Evolutionary conservation across 257 asterid species (phyloP), one percentile per base, ranked within the genome.

Genomic region (Nicotiana obtusifolia): DNA sequence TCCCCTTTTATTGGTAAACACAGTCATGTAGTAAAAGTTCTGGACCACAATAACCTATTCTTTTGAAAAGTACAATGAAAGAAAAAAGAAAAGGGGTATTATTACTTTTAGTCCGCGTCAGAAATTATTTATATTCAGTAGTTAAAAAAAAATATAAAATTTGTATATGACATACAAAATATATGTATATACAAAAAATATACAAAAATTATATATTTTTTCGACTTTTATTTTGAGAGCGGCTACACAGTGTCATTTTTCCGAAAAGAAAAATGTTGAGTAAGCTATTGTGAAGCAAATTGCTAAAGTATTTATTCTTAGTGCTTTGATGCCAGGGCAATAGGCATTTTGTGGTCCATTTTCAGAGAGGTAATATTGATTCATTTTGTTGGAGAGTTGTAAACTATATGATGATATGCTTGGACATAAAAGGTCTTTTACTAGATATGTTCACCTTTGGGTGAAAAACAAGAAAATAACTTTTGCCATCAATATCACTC

Each of bases 361-460:
- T 41, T 52, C 83, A 64, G 78, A 64, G 22, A 67, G 78, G 83
- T 69, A 81, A 67, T 28, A 44, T 78, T 78, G 67, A 49, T 78
- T 78, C 54, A 78, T 57, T 41, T 78, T 35, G 81, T 31, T 35
- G 73, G 33, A 64, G 73, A 64, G 82, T 61, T 37, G 82, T 75
- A 61, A 61, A 13, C 82, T 35, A 79, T 28, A 79, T 61, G 14
- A 79, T 61, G 14, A 26, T 16, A 49, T 75, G 80, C 44, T 75
- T 49, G 80, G 62, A 75, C 62, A 75, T 75, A 49, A 75, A 75
- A 79, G 80, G 61, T 81, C 84, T 68, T 81, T 81, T 68, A 68
- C 57, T 81, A 69, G 84, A 52, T 81, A 81, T 81, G 59, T 81
- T 81, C 67, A 81, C 80, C 68, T 81, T 81, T 67, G 79, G 78